Evolutionary conservation across 2,329 filamentous ascomycete species (phyloP).

Genomic region (Colletotrichum chrysophilum): DNA sequence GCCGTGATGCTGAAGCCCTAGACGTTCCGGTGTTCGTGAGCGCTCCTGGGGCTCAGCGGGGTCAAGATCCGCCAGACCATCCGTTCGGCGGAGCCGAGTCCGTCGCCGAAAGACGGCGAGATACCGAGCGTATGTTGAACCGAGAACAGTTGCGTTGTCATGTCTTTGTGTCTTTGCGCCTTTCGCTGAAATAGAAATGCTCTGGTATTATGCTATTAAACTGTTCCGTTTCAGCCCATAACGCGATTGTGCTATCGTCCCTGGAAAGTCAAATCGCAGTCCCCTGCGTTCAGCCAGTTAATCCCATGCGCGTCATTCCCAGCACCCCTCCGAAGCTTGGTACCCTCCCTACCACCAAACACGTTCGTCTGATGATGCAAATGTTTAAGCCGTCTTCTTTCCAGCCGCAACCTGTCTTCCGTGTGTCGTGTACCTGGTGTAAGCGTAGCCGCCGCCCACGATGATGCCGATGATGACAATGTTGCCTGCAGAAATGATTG

Average conservation of each 20-base stretch:
- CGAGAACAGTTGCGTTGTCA: neutral
- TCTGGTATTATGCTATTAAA: neutral
- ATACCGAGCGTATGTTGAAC: neutral
- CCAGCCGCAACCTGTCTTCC: slow-evolving; percentile 28
- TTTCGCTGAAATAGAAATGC: neutral
- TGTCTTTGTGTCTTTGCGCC: neutral
- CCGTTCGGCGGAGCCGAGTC: neutral
- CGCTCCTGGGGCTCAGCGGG: neutral
- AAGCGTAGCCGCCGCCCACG: slow-evolving; percentile 34
- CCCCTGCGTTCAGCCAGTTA: neutral
- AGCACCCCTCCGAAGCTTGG: neutral
- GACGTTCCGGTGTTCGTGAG: neutral
- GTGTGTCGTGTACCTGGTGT: slow-evolving; percentile 37
- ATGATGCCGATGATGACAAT: slow-evolving; percentile 38
- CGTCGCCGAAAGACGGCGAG: neutral
- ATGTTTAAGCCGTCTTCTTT: slow-evolving; percentile 31
- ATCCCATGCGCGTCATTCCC: neutral
- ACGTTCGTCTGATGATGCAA: neutral
- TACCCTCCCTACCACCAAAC: neutral
- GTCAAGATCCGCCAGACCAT: neutral
- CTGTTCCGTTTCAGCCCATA: neutral
- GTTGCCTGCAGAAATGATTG: slow-evolving; percentile 32
- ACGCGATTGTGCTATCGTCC: neutral
- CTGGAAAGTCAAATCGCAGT: neutral
- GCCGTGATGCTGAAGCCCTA: neutral